Conservation (phyloP, 1,139 yeast genomes). For the Hanseniaspora sp. region DNA sequence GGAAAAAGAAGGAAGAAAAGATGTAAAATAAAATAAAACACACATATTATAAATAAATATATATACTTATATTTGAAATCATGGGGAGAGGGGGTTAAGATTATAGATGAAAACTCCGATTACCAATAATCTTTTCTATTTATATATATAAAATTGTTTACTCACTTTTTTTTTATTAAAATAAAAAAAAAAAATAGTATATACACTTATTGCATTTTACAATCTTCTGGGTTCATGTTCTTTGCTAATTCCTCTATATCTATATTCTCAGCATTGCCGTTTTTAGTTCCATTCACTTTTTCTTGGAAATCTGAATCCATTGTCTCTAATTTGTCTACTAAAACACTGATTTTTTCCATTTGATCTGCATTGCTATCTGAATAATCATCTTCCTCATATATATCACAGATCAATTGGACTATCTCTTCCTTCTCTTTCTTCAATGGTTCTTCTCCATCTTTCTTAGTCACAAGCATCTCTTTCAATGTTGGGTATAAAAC, state of each 20-base stretch:
- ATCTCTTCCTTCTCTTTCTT: neutral
- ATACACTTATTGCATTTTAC: neutral
- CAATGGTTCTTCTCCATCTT: neutral
- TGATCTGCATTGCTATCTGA: neutral
- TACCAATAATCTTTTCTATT: no score
- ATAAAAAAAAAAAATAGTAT: neutral
- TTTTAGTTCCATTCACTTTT: neutral
- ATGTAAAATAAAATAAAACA: no score
- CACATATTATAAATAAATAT: no score
- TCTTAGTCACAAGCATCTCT: neutral
- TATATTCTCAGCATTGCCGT: neutral
- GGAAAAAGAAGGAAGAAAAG: no score
- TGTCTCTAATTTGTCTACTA: neutral
- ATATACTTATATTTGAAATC: no score
- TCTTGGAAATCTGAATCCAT: neutral
- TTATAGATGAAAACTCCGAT: no score
- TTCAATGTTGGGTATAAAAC: neutral
- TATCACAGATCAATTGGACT: neutral
- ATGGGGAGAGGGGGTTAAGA: no score
- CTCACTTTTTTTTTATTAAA: no score
- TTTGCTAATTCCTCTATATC: neutral
- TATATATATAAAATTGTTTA: no score
- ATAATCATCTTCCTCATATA: neutral
- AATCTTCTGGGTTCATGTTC: neutral
- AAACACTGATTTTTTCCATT: constrained; percentile 1